These are phyloP conservation scores for Boletus coccyginus DNA, from an alignment of 768 basidiomycete species.

Conservation along the genomic window DNA sequence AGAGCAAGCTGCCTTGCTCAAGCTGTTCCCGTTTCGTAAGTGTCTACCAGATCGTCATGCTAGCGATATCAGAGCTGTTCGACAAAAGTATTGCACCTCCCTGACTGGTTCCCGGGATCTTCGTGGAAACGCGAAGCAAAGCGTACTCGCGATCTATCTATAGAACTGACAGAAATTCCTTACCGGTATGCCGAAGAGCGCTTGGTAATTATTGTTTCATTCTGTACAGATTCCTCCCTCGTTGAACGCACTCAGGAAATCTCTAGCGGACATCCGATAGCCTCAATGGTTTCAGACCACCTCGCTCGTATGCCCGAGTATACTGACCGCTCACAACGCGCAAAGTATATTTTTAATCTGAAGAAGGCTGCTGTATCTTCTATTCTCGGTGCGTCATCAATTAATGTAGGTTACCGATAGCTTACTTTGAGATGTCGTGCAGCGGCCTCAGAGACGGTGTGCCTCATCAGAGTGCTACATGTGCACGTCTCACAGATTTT, in stretches of 20 bases:
- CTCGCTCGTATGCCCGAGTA: neutral
- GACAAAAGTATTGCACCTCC: conserved; percentile 19
- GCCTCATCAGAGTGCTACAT: neutral
- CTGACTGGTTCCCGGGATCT: conserved; percentile 13
- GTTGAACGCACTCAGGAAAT: neutral
- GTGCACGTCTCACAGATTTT: neutral
- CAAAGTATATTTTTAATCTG: neutral
- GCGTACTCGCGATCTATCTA: neutral
- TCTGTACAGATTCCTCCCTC: neutral
- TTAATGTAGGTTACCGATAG: neutral
- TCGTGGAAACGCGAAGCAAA: conserved; percentile 3
- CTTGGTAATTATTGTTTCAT: neutral
- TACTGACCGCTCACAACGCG: neutral
- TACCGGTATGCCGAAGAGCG: neutral
- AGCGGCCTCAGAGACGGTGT: neutral
- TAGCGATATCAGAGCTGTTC: too few relatives aligned
- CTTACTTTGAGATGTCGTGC: neutral
- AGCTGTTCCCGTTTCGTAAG: conserved; percentile 7
- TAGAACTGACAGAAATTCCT: neutral
- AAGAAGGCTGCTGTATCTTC: neutral
- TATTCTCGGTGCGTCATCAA: neutral
- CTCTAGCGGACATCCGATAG: neutral
- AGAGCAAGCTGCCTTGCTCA: neutral
- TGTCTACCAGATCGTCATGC: neutral
- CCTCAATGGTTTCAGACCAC: conserved; percentile 3